Base-by-base conservation (phyloP, 371 early-diverging fungal species). In the Mortierella sp. region DNA sequence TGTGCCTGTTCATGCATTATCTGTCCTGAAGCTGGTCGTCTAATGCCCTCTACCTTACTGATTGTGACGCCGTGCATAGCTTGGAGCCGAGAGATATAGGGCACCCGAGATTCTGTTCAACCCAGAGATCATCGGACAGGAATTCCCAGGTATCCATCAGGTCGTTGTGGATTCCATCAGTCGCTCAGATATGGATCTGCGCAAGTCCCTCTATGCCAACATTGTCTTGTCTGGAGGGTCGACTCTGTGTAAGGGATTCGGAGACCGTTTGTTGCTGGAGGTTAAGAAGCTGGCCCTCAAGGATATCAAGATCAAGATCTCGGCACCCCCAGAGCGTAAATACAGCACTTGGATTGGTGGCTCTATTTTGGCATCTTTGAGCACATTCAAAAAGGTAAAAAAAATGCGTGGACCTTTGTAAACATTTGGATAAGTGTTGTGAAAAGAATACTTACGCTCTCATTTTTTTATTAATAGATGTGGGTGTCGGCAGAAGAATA, bases 311-410 rank as follows among this genome's bases (percentile, higher is more conserved):
- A 94, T 99, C 89, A 97, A 98, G 94, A 98, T 99, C 81, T 97
- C 99, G 71, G 98, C 99, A 70, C 99, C 99, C 54, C 99, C 99
- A 57, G 99, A 99, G 87, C 94, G 99, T 83, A 99, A 99, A 89
- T 99, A 99, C 95, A 97, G 98, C 79, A 99, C 99, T 84, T 99
- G 99, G 99, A 99, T 99, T 82, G 99, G 99, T 90, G 99, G 99
- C 70, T 99, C 99, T 69, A 99, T 99, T 72, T 88, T 99, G 69
- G 99, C 99, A 57, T 99, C 99, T 28, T 50, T 73, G 60, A 67
- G 63, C 68, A 73, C 75, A 57, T 93, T 99, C 65, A 73, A 73
- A 60, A 73, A 73, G 75, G 75, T 68, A 58, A 17, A 11, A n/a
- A n/a, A n/a, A n/a, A n/a, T n/a, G n/a, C n/a, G n/a, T n/a, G n/a